Base-by-base conservation (phyloP, 2,329 filamentous ascomycete genomes). In the Colletotrichum eleusines region DNA sequence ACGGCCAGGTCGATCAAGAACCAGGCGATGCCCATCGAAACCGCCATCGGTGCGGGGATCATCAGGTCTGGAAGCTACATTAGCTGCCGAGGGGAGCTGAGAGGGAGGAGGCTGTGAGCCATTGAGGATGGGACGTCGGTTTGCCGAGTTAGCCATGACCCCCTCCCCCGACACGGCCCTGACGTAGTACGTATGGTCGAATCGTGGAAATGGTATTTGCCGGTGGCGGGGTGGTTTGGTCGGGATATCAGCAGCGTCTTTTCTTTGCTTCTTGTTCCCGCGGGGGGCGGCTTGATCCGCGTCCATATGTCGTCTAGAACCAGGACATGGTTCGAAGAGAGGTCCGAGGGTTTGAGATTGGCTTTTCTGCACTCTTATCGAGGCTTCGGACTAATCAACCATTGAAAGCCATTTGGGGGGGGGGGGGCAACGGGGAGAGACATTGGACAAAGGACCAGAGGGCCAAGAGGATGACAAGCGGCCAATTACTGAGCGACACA, bases 221-320 rank as follows among this genome's bases (percentile, higher is more conserved):
- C 44, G 64, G 68, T 20, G 42, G 18, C 1, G 18, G 18, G 42
- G 42, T 4, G 63, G 63, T n/a, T 4, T 28, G 35, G 57, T 57
- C 68, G 64, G 68, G 26, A 68, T 28, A 54, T 59, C 68, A 58
- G 68, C 63, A 71, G 63, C 57, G 42, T 33, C 42, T 5, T 44
- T 44, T n/a, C n/a, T 42, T 42, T 42, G 44, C n/a, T n/a, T n/a
- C n/a, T n/a, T n/a, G 55, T 6, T 20, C n/a, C 7, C 8, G 53
- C 28, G 14, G 44, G 44, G 40, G 12, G 48, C 42, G 42, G 31
- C 58, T 50, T 48, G 23, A 18, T 50, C 58, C 58, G 58, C 44
- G 58, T n/a, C 44, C 58, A 2, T 11, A 44, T 61, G 42, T 50
- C 8, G n/a, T 61, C 18, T 33, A 28, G 26, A 33, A 42, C 9